Percentiles rank a stretch among this genome's conserved stretches.
Conservation (phyloP, 2,329 filamentous ascomycete genomes). For the Pestalotiopsis sp. region DNA sequence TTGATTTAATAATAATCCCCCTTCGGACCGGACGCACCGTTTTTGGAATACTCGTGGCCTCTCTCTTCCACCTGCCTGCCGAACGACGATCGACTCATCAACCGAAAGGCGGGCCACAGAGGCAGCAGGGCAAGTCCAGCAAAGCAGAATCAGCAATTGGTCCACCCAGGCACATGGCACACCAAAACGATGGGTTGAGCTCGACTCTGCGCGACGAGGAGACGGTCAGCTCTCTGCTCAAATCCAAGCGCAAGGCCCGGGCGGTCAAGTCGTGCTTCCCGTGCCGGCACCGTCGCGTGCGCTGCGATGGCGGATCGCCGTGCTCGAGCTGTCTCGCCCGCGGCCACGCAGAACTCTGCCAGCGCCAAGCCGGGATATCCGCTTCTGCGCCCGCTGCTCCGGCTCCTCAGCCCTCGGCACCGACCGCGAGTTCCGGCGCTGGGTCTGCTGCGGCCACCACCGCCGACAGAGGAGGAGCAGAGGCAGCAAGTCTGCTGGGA, state of each 20-base stretch:
- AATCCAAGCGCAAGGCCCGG: constrained; percentile 4
- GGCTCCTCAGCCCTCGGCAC: not conserved
- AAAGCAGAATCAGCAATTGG: not conserved
- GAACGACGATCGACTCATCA: no score
- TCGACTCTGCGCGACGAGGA: not conserved
- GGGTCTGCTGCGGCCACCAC: not conserved
- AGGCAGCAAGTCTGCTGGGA: not conserved
- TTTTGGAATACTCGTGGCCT: no score
- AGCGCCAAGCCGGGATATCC: constrained; percentile 1
- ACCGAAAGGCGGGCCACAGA: no score
- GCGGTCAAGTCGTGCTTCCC: constrained; percentile 6
- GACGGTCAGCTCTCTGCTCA: constrained; percentile 5
- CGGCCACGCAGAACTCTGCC: constrained; percentile 3
- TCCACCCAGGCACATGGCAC: not conserved
- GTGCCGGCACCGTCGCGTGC: constrained; percentile 1
- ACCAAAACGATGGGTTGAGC: not conserved
- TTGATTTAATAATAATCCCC: not conserved
- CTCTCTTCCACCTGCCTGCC: no score
- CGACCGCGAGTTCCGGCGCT: not conserved
- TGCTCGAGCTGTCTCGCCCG: constrained; percentile 5
- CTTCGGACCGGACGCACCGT: not conserved
- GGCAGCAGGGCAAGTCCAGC: no score
- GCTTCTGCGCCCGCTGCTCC: not conserved
- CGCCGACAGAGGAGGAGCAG: no score
- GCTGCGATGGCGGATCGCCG: constrained; percentile 6